Percentiles rank a stretch among this genome's conserved stretches.
These are phyloP conservation scores for Golovinomyces cichoracearum DNA, from an alignment of 2,329 filamentous ascomycete genomes.

Conservation along the genomic window DNA sequence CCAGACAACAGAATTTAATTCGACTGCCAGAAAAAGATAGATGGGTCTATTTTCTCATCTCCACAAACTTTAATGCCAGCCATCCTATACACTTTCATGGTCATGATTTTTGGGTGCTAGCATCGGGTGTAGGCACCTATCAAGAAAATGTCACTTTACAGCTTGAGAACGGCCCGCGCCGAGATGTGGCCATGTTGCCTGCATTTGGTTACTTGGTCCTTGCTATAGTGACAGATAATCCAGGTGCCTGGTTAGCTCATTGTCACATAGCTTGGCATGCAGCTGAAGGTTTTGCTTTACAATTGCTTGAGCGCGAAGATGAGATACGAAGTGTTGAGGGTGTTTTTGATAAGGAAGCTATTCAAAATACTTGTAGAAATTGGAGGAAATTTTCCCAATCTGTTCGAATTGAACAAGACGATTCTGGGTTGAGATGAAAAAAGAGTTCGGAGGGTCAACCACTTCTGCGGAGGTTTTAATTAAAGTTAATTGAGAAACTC, in stretches of 20 bases:
- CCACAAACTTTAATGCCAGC: constrained; percentile 6
- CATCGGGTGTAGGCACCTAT: constrained; percentile 20
- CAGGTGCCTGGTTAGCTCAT: constrained; percentile 13
- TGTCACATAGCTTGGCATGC: constrained; percentile 25
- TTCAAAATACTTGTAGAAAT: neutral
- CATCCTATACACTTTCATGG: constrained; percentile 23
- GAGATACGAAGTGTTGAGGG: neutral
- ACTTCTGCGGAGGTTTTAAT: too few species aligned
- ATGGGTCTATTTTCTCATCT: constrained; percentile 14
- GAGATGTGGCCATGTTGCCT: constrained; percentile 24
- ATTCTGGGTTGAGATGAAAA: neutral
- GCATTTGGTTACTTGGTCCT: constrained; percentile 10
- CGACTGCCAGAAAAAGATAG: constrained; percentile 9
- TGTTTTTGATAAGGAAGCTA: neutral
- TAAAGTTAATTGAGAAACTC: too few species aligned
- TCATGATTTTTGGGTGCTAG: constrained; percentile 23
- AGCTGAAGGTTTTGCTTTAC: constrained; percentile 24
- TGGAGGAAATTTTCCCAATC: neutral
- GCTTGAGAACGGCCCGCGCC: constrained; percentile 21
- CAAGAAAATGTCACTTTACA: constrained; percentile 10
- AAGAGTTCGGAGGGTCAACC: too few species aligned
- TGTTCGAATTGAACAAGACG: neutral
- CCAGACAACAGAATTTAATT: constrained; percentile 8
- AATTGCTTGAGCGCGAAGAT: constrained; percentile 20
- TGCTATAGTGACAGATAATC: constrained; percentile 11